Conservation (phyloP, 768 basidiomycete species). For the Suillus cothurnatus region DNA sequence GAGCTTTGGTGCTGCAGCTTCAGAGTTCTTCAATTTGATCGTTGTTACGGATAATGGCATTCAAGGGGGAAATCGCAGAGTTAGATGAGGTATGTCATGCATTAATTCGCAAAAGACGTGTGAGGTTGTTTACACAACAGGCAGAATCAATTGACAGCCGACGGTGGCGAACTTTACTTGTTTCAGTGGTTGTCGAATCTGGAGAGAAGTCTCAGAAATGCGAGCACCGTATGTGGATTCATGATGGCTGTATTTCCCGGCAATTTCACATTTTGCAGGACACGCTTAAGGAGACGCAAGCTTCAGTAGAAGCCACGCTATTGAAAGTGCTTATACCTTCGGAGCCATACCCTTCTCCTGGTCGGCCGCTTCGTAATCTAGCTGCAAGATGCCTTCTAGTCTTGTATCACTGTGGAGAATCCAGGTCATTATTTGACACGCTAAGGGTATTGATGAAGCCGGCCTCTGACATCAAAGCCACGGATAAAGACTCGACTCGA, state of each 20-base stretch:
- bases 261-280: conserved; percentile 45
- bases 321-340: conserved; percentile 69
- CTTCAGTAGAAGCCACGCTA: conserved; percentile 60
- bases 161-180: conserved; percentile 80
- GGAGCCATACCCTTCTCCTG: conserved; percentile 76
- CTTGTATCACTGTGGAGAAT: conserved; percentile 81
- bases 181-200: conserved; percentile 80
- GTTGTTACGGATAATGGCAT: conserved; percentile 20
- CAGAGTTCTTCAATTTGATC: not conserved
- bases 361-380: conserved; percentile 81
- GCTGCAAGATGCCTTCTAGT: conserved; percentile 75
- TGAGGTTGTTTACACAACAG: not conserved
- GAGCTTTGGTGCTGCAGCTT: not conserved
- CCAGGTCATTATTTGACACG: conserved; percentile 84
- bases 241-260: not conserved
- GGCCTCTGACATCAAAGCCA: conserved; percentile 68
- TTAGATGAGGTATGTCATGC: conserved; percentile 33
- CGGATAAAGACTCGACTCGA: conserved; percentile 62
- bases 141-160: conserved; percentile 68
- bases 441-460: conserved; percentile 76
- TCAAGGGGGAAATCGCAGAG: conserved; percentile 28
- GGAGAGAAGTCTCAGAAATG: conserved; percentile 56
- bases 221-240: conserved; percentile 50
- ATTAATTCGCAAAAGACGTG: conserved; percentile 10
- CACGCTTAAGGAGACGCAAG: conserved; percentile 64